These are phyloP conservation scores for Lentinus polychrous DNA, from an alignment of 1,284 basidiomycete genomes.

Conservation along the genomic window DNA sequence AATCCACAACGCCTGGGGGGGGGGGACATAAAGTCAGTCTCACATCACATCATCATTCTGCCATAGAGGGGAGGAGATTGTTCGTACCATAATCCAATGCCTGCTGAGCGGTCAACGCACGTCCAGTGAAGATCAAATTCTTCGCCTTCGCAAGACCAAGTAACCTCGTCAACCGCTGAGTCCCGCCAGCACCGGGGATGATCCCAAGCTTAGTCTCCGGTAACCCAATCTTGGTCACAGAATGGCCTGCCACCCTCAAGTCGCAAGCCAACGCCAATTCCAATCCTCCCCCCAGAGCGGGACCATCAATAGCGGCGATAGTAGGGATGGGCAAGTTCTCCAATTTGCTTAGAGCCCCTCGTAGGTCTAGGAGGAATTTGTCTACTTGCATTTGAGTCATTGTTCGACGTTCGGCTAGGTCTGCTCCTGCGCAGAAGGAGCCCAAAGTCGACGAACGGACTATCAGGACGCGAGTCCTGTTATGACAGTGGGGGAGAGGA, in stretches of 20 bases:
- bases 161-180: conserved; percentile 78
- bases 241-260: conserved; percentile 70
- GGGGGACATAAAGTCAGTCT: too few relatives aligned
- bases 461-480: conserved; percentile 71
- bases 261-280: conserved; percentile 87
- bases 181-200: conserved; percentile 94
- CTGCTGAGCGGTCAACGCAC: conserved; percentile 56
- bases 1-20: conserved; percentile 70
- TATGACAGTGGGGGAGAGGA: background rate
- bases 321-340: conserved; percentile 83
- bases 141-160: conserved; percentile 82
- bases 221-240: conserved; percentile 73
- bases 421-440: conserved; percentile 92
- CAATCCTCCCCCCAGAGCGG: conserved; percentile 87
- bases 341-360: conserved; percentile 66
- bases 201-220: conserved; percentile 86
- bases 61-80: too few relatives aligned
- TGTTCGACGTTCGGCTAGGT: conserved; percentile 77
- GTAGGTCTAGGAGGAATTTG: conserved; percentile 75
- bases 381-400: conserved; percentile 76
- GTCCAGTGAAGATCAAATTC: conserved; percentile 80
- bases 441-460: conserved; percentile 66
- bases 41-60: background rate
- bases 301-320: conserved; percentile 89
- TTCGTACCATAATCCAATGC: conserved; percentile 70